Evolutionary conservation across 2,329 filamentous ascomycete genomes (phyloP).

Genomic region (Pseudocercospora crystallina): DNA sequence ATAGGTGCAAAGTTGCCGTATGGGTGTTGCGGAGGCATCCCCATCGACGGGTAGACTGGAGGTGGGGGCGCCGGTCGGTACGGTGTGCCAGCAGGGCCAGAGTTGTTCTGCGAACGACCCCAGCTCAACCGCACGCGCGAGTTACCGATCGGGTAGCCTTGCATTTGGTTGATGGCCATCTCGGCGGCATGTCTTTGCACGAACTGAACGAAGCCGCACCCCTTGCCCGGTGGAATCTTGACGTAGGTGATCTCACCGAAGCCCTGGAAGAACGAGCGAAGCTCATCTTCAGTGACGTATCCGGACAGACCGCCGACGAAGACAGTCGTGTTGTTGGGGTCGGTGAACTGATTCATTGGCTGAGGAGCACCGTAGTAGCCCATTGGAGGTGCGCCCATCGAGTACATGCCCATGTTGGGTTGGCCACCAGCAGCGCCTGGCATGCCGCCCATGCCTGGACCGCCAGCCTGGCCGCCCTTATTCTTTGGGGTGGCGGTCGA

Average conservation of each 20-base stretch:
- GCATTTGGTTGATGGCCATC: slow-evolving; percentile 99
- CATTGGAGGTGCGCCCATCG: slow-evolving; percentile 69
- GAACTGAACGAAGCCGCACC: slow-evolving; percentile 98
- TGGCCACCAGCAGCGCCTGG: slow-evolving; percentile 52
- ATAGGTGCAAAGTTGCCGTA: slow-evolving; percentile 67
- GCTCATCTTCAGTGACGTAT: slow-evolving; percentile 98
- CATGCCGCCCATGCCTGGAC: slow-evolving; percentile 57
- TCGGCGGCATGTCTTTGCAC: slow-evolving; percentile 97
- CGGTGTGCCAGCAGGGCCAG: slow-evolving; percentile 88
- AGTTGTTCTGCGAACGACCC: slow-evolving; percentile 99
- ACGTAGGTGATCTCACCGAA: slow-evolving; percentile 99
- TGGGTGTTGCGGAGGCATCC: slow-evolving; percentile 63
- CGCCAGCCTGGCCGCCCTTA: slow-evolving; percentile 55
- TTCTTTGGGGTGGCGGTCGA: slow-evolving; percentile 98
- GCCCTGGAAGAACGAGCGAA: slow-evolving; percentile 99
- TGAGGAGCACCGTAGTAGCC: slow-evolving; percentile 68
- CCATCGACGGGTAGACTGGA: slow-evolving; percentile 67
- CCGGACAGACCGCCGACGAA: slow-evolving; percentile 96
- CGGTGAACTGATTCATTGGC: slow-evolving; percentile 99
- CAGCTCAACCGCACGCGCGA: slow-evolving; percentile 95
- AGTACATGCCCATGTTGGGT: slow-evolving; percentile 63
- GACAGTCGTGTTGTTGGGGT: slow-evolving; percentile 98
- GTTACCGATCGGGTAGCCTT: slow-evolving; percentile 98
- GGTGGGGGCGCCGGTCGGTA: slow-evolving; percentile 90
- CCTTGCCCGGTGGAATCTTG: slow-evolving; percentile 99